Conservation (phyloP, 495 filamentous ascomycete species). For the Ramalina peruviana region DNA sequence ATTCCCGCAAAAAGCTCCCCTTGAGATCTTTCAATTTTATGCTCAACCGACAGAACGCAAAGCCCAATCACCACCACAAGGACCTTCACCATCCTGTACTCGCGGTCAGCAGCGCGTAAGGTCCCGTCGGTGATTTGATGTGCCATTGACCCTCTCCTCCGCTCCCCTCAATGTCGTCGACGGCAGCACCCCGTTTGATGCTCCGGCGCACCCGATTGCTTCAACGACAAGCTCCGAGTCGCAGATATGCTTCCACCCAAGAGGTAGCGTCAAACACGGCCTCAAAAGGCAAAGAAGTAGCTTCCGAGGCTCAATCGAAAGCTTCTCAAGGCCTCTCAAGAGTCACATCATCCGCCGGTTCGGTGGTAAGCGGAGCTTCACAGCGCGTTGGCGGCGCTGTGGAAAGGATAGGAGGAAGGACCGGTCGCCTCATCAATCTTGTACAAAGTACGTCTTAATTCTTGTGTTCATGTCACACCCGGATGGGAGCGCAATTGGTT, state of each 20-base stretch:
- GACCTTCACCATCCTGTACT: not conserved
- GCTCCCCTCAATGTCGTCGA: constrained; percentile 27
- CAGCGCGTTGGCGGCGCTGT: constrained; percentile 49
- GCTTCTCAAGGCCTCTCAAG: constrained; percentile 74
- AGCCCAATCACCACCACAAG: not conserved
- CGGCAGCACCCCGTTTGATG: constrained; percentile 40
- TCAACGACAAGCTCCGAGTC: constrained; percentile 34
- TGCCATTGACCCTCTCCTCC: not conserved
- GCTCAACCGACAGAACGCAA: not conserved
- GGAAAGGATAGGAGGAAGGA: constrained; percentile 69
- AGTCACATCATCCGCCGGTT: constrained; percentile 66
- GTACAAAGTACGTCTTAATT: constrained; percentile 61
- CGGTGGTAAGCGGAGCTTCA: constrained; percentile 56
- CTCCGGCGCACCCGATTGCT: constrained; percentile 44
- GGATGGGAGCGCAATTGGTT: not conserved
- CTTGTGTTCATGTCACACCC: not conserved
- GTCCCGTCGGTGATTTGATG: not conserved
- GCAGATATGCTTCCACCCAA: constrained; percentile 51
- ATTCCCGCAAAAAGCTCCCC: not conserved
- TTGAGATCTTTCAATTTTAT: not conserved
- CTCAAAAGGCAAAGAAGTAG: constrained; percentile 48
- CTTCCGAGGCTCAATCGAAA: constrained; percentile 54
- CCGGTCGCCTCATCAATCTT: constrained; percentile 64
- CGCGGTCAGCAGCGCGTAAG: not conserved
- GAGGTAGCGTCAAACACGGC: constrained; percentile 47